Evolutionary conservation across 139 green algal species (phyloP).

Genomic region (Chlorella sorokiniana): DNA sequence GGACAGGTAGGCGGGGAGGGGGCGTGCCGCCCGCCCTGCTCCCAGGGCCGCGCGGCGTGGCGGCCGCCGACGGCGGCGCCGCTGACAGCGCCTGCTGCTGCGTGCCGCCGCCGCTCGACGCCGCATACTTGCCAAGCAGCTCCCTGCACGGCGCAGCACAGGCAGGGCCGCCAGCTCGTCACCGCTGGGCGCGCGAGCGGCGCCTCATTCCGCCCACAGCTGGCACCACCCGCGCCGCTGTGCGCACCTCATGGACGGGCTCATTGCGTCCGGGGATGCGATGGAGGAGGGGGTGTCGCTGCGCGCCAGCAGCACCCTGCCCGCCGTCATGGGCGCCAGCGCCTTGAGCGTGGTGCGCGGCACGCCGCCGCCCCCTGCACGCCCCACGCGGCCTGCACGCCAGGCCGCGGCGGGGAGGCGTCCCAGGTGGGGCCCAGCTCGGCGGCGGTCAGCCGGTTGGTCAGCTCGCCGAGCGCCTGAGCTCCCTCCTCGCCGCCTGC

Average conservation of each 20-base stretch:
- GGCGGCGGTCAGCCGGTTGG: constrained; percentile 12
- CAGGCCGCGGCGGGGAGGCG: not conserved
- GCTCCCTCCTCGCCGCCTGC: not conserved
- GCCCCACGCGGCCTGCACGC: not conserved
- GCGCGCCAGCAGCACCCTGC: constrained; percentile 19
- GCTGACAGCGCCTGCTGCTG: not conserved
- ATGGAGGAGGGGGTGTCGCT: constrained; percentile 29
- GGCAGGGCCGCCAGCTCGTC: too few species aligned
- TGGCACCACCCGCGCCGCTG: not conserved
- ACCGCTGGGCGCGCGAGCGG: not conserved
- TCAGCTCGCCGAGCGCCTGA: constrained; percentile 8
- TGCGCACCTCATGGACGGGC: constrained; percentile 46
- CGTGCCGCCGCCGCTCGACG: constrained; percentile 1
- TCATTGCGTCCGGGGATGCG: constrained; percentile 38
- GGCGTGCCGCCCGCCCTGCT: not conserved
- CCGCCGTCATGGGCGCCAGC: constrained; percentile 31
- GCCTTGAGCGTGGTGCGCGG: constrained; percentile 23
- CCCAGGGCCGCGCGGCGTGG: not conserved
- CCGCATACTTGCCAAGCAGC: constrained; percentile 51
- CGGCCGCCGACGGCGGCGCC: not conserved
- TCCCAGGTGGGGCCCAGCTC: not conserved
- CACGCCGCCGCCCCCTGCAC: not conserved
- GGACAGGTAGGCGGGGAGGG: constrained; percentile 24
- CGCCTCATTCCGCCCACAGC: not conserved
- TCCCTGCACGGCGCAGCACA: constrained; percentile 8